A percentile compares a stretch with the other conserved stretches of the same genome.
Evolutionary conservation across 257 asterid species (phyloP).

Genomic region (Cinchona pubescens): DNA sequence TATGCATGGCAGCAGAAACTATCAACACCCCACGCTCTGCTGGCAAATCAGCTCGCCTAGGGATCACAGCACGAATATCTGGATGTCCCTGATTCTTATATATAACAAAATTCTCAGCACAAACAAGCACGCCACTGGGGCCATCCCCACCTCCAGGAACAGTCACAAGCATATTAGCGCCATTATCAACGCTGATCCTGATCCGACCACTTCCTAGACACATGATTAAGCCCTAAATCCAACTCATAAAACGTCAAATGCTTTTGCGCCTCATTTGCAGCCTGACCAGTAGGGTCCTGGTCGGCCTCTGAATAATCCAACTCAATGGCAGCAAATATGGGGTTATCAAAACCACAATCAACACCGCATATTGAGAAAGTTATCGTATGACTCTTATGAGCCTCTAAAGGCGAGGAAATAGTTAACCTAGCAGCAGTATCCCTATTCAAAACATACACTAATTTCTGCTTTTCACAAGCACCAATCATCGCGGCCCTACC

Average conservation of each 20-base stretch:
- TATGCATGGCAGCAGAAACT: slow-evolving; percentile 92
- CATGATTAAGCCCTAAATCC: slow-evolving; percentile 97
- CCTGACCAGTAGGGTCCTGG: slow-evolving; percentile 95
- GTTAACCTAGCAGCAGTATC: slow-evolving; percentile 96
- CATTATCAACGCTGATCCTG: slow-evolving; percentile 97
- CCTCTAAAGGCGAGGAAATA: slow-evolving; percentile 91
- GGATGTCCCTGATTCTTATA: slow-evolving; percentile 96
- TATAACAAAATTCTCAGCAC: slow-evolving; percentile 94
- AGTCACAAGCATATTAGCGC: slow-evolving; percentile 94
- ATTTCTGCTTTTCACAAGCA: slow-evolving; percentile 97
- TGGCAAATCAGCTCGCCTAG: slow-evolving; percentile 90
- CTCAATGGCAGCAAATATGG: slow-evolving; percentile 93
- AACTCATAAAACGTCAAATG: slow-evolving; percentile 87
- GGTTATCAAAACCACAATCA: slow-evolving; percentile 97
- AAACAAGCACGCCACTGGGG: slow-evolving; percentile 98
- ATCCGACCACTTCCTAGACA: slow-evolving; percentile 95
- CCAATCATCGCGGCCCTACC: slow-evolving; percentile 99
- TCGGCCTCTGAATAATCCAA: slow-evolving; percentile 95
- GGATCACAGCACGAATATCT: slow-evolving; percentile 93
- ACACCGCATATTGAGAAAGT: slow-evolving; percentile 84
- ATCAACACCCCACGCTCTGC: slow-evolving; percentile 96
- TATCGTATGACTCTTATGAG: slow-evolving; percentile 89
- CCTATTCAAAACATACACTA: slow-evolving; percentile 93
- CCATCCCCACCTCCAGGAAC: slow-evolving; percentile 99
- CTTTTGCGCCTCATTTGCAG: slow-evolving; percentile 88